Conservation (phyloP, 2,329 filamentous ascomycete genomes). For the Aspergillus clavatus region DNA sequence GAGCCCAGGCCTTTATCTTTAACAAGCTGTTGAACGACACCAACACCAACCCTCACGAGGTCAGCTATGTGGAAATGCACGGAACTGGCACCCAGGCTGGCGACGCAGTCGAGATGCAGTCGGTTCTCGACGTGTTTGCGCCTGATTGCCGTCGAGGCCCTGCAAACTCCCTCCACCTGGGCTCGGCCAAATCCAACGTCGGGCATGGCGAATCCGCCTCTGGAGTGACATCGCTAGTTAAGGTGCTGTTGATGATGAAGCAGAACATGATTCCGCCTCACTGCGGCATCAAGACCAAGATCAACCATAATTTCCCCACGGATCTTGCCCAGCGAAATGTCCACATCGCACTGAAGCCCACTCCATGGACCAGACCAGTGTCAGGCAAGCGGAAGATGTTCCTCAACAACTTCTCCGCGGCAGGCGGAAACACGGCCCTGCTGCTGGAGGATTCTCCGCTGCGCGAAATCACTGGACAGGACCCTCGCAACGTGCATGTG, state of each 20-base stretch:
- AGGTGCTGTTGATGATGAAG: conserved; percentile 62
- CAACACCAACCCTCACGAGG: conserved; percentile 31
- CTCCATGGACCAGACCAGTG: conserved; percentile 25
- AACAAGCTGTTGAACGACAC: conserved; percentile 34
- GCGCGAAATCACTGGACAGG: conserved; percentile 27
- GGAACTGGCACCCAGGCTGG: conserved; percentile 36
- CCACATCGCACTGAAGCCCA: conserved; percentile 43
- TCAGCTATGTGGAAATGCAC: conserved; percentile 38
- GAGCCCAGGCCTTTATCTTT: conserved; percentile 34
- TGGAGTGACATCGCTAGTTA: conserved; percentile 47
- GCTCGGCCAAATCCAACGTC: conserved; percentile 35
- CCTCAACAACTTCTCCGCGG: conserved; percentile 65
- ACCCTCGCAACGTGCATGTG: conserved; percentile 53
- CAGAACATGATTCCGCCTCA: conserved; percentile 62
- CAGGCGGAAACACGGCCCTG: conserved; percentile 64
- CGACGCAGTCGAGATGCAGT: conserved; percentile 35
- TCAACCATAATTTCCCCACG: conserved; percentile 32
- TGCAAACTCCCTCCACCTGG: conserved; percentile 30
- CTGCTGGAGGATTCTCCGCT: conserved; percentile 57
- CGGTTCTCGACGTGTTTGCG: conserved; percentile 31
- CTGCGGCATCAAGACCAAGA: conserved; percentile 56
- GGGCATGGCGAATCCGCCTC: conserved; percentile 44
- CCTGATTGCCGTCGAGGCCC: conserved; percentile 26
- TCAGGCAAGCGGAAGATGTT: conserved; percentile 36
- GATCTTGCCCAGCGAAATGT: conserved; percentile 31